Conservation (phyloP, 306 rosid genomes). For the Calophaca sinica region DNA sequence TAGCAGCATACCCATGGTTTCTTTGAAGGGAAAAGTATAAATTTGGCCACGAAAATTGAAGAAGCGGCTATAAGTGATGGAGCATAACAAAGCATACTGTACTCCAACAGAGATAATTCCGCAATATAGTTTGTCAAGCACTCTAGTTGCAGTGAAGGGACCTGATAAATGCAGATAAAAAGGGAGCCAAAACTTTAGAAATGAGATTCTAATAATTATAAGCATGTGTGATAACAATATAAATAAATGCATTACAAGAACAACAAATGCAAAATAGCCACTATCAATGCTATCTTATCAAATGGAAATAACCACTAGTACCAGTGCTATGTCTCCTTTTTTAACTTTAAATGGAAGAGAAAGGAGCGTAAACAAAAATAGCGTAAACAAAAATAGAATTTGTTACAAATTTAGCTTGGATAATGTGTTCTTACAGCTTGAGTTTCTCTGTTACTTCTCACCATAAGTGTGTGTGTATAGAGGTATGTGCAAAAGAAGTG, state of each 20-base stretch:
- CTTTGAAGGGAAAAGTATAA: slow-evolving; percentile 64
- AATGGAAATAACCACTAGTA: not conserved
- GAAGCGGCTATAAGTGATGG: slow-evolving; percentile 91
- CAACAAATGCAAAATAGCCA: slow-evolving; percentile 16
- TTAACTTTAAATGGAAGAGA: too few relatives aligned
- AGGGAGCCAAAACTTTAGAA: slow-evolving; percentile 8
- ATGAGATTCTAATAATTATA: not conserved
- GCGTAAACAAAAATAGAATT: too few relatives aligned
- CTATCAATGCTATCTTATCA: not conserved
- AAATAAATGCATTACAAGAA: not conserved
- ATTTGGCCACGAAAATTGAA: slow-evolving; percentile 85
- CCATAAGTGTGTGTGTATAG: not conserved
- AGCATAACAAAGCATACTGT: slow-evolving; percentile 79
- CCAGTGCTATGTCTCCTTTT: not conserved
- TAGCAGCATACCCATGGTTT: slow-evolving; percentile 84
- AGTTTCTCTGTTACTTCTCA: not conserved
- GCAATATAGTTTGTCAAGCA: slow-evolving; percentile 89
- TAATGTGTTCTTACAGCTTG: not conserved
- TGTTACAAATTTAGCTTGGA: not conserved
- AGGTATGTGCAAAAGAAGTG: not conserved
- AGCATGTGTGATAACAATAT: not conserved
- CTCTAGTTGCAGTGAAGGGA: slow-evolving; percentile 79
- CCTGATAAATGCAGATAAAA: slow-evolving; percentile 40
- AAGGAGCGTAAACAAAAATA: too few relatives aligned
- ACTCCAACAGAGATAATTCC: slow-evolving; percentile 87